These are phyloP conservation scores for Eucalyptus cloeziana DNA, from an alignment of 345 rosid genomes.

Conservation along the genomic window DNA sequence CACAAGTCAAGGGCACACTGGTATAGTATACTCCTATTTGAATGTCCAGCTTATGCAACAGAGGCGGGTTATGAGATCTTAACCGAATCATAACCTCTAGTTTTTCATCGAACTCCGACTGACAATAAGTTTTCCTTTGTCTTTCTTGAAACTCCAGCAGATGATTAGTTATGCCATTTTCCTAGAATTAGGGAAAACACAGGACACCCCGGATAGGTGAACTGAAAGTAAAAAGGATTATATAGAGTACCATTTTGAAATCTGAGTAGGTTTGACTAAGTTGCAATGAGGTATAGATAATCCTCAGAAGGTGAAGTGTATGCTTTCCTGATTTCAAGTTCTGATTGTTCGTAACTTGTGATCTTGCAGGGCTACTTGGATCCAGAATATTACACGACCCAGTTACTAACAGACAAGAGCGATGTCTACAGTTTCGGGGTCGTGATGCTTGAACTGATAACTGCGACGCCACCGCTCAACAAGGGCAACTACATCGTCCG, in stretches of 20 bases:
- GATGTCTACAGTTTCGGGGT: conserved; percentile 22
- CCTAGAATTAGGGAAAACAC: neutral
- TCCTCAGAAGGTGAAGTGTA: neutral
- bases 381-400: conserved; percentile 17
- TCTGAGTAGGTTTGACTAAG: neutral
- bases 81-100: neutral
- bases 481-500: conserved; percentile 8
- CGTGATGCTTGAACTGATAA: conserved; percentile 13
- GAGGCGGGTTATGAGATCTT: neutral
- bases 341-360: neutral
- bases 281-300: neutral
- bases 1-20: conserved; percentile 16
- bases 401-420: conserved; percentile 12
- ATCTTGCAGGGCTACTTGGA: conserved; percentile 13
- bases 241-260: neutral
- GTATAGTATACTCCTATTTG: neutral
- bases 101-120: neutral
- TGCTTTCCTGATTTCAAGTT: neutral
- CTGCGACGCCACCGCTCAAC: conserved; percentile 4
- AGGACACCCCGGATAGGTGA: neutral
- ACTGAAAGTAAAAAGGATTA: neutral
- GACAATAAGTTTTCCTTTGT: neutral
- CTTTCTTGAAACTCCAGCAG: neutral
- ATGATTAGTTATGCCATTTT: neutral
- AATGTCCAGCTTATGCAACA: neutral